phyloP scores from a whole-genome alignment of 2,329 filamentous ascomycete species.

The Exserohilum rostratum region DNA sequence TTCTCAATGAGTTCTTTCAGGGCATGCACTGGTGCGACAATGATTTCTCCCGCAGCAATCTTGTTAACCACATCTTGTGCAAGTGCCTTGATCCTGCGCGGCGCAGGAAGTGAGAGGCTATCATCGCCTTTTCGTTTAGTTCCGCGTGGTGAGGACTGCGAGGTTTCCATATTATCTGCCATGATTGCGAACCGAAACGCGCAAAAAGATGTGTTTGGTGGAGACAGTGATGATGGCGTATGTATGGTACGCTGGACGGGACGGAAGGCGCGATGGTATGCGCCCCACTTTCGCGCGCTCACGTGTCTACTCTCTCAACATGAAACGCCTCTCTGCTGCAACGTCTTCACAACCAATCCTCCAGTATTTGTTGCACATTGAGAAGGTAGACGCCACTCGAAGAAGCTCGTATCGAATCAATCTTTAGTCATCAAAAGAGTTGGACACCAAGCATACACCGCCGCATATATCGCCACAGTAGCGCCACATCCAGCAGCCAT shows the following conservation, averaged over 20 bases:
- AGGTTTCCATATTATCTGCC: slow-evolving; percentile 40
- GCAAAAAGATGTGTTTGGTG: slow-evolving; percentile 5
- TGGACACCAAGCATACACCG: neutral
- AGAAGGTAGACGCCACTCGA: neutral
- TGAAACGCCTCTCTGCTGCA: neutral
- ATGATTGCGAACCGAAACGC: slow-evolving; percentile 17
- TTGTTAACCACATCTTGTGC: slow-evolving; percentile 96
- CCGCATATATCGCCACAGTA: neutral
- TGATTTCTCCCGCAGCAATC: slow-evolving; percentile 97
- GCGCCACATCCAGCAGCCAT: neutral
- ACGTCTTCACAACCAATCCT: too few relatives aligned
- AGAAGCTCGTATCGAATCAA: neutral
- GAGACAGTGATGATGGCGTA: slow-evolving; percentile 8
- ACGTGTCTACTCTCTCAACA: slow-evolving; percentile 13
- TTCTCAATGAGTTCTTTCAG: slow-evolving; percentile 97
- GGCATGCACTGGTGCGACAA: slow-evolving; percentile 94
- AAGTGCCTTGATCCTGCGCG: slow-evolving; percentile 70
- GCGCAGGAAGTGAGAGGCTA: slow-evolving; percentile 42
- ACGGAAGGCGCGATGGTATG: slow-evolving; percentile 17
- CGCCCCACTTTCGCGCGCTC: slow-evolving; percentile 31
- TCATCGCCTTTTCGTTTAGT: slow-evolving; percentile 48
- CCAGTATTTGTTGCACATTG: neutral
- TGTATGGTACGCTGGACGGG: neutral
- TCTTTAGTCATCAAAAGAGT: neutral
- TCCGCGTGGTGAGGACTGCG: slow-evolving; percentile 36